Conservation (phyloP, 345 rosid genomes). For the Boechera retrofracta region DNA sequence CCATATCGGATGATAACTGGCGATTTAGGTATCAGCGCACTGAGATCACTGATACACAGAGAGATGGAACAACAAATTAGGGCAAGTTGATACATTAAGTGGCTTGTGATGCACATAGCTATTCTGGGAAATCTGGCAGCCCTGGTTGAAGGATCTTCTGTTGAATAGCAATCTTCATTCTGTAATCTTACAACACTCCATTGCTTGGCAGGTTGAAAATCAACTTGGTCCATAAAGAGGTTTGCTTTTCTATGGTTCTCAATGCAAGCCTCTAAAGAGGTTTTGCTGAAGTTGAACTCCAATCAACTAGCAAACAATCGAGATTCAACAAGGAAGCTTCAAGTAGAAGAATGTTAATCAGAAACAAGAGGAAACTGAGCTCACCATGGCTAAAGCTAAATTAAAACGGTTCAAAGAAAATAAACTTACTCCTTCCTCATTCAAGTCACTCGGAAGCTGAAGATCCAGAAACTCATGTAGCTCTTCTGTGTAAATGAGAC, state of each 20-base stretch:
- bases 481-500: slow-evolving; percentile 59
- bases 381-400: neutral
- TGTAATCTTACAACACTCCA: slow-evolving; percentile 75
- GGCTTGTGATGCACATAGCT: slow-evolving; percentile 4
- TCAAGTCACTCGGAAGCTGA: slow-evolving; percentile 73
- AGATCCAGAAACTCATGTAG: slow-evolving; percentile 79
- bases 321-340: no score
- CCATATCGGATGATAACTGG: slow-evolving; percentile 85
- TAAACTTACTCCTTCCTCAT: slow-evolving; percentile 67
- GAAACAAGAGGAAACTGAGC: no score
- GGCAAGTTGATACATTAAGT: neutral
- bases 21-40: slow-evolving; percentile 62
- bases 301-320: no score
- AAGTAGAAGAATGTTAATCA: no score
- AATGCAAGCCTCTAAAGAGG: slow-evolving; percentile 80
- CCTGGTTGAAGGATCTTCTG: slow-evolving; percentile 54
- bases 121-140: slow-evolving; percentile 30
- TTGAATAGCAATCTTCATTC: slow-evolving; percentile 55
- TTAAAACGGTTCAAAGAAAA: slow-evolving; percentile 1
- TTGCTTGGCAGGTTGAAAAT: slow-evolving; percentile 89
- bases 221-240: slow-evolving; percentile 97
- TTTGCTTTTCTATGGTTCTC: slow-evolving; percentile 91
- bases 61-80: slow-evolving; percentile 17
- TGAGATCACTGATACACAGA: slow-evolving; percentile 45
- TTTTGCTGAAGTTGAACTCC: no score